Evolutionary conservation across 2,329 filamentous ascomycete genomes (phyloP), one percentile per base, ranked within the genome.

Genomic region (Ploettnerulaceae sp.): DNA sequence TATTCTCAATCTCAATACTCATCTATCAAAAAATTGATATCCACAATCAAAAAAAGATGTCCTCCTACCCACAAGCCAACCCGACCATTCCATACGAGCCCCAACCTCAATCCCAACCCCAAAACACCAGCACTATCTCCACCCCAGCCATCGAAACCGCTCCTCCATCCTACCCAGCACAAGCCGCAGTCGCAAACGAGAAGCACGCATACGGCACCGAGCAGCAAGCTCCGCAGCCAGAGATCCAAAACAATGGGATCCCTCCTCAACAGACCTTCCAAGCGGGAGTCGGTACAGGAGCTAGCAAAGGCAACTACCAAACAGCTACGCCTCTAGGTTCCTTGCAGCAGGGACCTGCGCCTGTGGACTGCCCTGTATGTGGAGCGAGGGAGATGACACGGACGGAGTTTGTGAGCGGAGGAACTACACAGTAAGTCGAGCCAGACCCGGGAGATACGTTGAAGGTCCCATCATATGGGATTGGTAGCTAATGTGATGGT

Each of bases 331-430:
- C 55, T 7, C 35, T 52, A 4, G 43, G 20, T 8, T 42, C 34
- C 4, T 31, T 59, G n/a, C 52, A 55, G 36, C 21, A 47, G 5
- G 49, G 47, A 12, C 45, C 54, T 11, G 36, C 44, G 9, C 39
- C 48, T 2, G 52, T 58, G 9, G 56, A 58, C 45, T 58, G 57
- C 34, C 56, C 57, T 7, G n/a, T 53, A 8, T 59, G 57, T 40
- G 50, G 51, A 1, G 48, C 44, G 7, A 37, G 54, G 18, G 51
- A 54, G 39, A 38, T 54, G 37, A 59, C 57, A 3, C 48, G 45
- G 22, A 46, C 42, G 15, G 51, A 57, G 26, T 45, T 43, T 48
- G 41, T 45, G 8, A 47, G 26, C 15, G 56, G 56, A 18, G 52
- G 45, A 17, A 59, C 54, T 15, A 54, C 55, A 7, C 48, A 56